A percentile compares a stretch with the other conserved stretches of the same genome.
Conservation (phyloP, 257 asterid species). For the Thymus mandschuricus region DNA sequence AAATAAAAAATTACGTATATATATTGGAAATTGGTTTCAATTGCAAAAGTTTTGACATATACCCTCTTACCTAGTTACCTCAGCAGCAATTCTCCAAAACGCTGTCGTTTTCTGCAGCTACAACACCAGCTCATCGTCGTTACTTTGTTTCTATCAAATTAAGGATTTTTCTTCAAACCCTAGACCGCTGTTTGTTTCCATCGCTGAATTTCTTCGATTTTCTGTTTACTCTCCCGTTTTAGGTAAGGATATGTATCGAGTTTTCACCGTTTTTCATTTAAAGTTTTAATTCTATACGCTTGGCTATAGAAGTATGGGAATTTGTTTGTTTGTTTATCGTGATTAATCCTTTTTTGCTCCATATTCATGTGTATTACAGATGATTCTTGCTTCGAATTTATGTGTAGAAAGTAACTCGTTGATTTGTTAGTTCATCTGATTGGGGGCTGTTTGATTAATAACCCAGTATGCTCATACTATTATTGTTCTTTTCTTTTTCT, state of each 20-base stretch:
- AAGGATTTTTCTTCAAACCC: slow-evolving; percentile 28
- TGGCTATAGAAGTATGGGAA: slow-evolving; percentile 6
- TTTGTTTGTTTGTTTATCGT: background rate
- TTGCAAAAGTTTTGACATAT: too few species aligned
- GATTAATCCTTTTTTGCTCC: background rate
- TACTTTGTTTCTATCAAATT: background rate
- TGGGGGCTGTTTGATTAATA: slow-evolving; percentile 11
- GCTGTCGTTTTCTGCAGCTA: slow-evolving; percentile 14
- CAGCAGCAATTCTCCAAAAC: slow-evolving; percentile 4
- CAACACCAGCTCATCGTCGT: background rate
- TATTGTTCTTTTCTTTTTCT: background rate
- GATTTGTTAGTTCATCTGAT: slow-evolving; percentile 5
- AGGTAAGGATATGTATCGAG: slow-evolving; percentile 19
- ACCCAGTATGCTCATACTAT: background rate
- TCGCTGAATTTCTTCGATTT: background rate
- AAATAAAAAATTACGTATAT: too few species aligned
- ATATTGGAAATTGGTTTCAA: too few species aligned
- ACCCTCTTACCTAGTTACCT: too few species aligned
- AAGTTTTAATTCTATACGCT: background rate
- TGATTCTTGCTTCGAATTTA: slow-evolving; percentile 9
- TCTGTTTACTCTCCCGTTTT: background rate
- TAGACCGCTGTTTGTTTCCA: slow-evolving; percentile 18
- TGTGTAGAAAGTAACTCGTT: background rate
- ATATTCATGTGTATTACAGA: background rate
- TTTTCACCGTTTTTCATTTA: background rate